Evolutionary conservation across 1,139 yeast species (phyloP), one percentile per base, ranked within the genome.

Genomic region (Magnusiomyces ingens): DNA sequence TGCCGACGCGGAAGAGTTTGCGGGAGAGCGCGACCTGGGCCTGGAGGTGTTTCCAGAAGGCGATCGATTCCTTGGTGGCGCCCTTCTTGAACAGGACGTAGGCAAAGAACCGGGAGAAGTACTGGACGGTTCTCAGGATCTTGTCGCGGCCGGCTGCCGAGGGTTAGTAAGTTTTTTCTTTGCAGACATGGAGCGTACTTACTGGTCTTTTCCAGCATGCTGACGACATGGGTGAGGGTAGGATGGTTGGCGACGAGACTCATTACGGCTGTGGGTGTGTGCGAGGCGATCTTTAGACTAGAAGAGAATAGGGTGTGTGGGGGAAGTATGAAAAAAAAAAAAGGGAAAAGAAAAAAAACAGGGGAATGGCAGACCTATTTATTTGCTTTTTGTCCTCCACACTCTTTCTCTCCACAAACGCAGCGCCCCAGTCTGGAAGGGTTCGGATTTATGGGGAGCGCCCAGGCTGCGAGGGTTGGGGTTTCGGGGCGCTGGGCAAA

Each of bases 1-100:
- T 91, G 61, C 90, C 80, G 66, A 85, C 83, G 64, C 98, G 79
- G 77, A 91, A 74, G 19, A 91, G 83, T 73, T 91, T 91, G 68
- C 98, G 82, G 57, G 89, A 77, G 59, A 85, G 74, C 17, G 88
- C 81, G 41, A 84, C 75, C 59, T 84, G 82, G 50, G 69, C 67
- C 68, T 82, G 84, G 55, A 85, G 67, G 21, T 75, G 72, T 60
- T 74, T 74, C 71, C 82, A 77, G 55, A 77, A 67, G 56, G 72
- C 74, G 47, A 84, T 78, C 19, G 79, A 65, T 50, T 77, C 76
- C 51, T 74, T 70, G 19, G 81, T 65, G 64, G 75, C 80, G 22
- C 90, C 90, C 62, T 80, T 76, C 62, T 84, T 80, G 54, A 75
- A 76, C 48, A 82, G 77, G 66, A 82, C 80, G 69, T 72, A 85